Conservation (phyloP, 192 early-diverging fungal species). For the Lobulomyces angularis region DNA sequence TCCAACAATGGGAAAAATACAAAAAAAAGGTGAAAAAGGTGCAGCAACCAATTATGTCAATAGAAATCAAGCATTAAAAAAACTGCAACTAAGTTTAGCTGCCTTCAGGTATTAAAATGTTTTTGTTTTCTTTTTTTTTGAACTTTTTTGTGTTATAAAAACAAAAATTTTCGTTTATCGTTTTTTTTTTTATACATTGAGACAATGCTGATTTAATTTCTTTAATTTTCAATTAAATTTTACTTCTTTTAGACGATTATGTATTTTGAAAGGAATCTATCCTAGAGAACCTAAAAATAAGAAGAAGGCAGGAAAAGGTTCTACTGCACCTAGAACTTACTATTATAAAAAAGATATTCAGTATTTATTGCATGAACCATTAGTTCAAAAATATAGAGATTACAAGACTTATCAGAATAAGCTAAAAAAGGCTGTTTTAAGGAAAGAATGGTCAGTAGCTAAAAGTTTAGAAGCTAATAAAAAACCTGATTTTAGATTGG, state of each 20-base stretch:
- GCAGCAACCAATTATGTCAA: slow-evolving; percentile 83
- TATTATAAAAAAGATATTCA: slow-evolving; percentile 97
- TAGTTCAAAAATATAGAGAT: slow-evolving; percentile 83
- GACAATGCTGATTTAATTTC: background rate
- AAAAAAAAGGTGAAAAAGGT: slow-evolving; percentile 80
- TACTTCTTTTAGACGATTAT: slow-evolving; percentile 56
- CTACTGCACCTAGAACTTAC: slow-evolving; percentile 69
- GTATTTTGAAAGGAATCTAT: slow-evolving; percentile 98
- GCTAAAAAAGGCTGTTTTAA: slow-evolving; percentile 73
- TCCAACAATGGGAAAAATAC: slow-evolving; percentile 40
- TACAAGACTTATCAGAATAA: slow-evolving; percentile 80
- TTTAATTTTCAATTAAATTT: background rate
- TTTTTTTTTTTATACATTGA: background rate
- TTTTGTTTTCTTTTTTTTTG: background rate
- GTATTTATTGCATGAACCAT: slow-evolving; percentile 85
- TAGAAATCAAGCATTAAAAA: slow-evolving; percentile 78
- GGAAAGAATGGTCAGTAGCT: slow-evolving; percentile 64
- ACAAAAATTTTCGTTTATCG: background rate
- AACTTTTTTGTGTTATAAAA: background rate
- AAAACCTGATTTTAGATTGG: slow-evolving; percentile 76
- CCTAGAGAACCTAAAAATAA: slow-evolving; percentile 88
- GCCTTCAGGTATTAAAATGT: slow-evolving; percentile 66
- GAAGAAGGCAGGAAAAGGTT: slow-evolving; percentile 85
- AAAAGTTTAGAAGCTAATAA: slow-evolving; percentile 60
- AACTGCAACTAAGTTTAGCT: slow-evolving; percentile 85